Percentiles rank a stretch among this genome's conserved stretches.
These are phyloP conservation scores for Jasminum sambac DNA, from an alignment of 257 asterid genomes.

Conservation along the genomic window DNA sequence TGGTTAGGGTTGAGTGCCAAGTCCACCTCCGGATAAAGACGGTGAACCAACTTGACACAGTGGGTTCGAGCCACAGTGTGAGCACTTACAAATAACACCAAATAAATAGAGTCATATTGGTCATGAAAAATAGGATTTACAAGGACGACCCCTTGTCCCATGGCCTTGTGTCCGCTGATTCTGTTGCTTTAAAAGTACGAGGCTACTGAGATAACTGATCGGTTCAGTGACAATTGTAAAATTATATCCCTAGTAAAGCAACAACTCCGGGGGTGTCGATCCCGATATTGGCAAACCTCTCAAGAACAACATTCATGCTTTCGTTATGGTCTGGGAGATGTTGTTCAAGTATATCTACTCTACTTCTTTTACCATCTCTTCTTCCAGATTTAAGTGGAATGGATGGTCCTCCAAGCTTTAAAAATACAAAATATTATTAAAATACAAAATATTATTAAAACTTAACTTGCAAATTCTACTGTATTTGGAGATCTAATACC, in stretches of 20 bases:
- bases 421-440: no score
- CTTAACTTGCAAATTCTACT: no score
- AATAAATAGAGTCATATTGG: no score
- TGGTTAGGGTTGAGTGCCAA: conserved; percentile 76
- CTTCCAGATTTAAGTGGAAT: conserved; percentile 89
- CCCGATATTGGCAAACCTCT: conserved; percentile 70
- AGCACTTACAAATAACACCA: conserved; percentile 48
- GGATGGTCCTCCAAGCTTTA: conserved; percentile 86
- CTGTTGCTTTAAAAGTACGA: no score
- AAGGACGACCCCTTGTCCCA: no score
- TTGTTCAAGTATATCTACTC: conserved; percentile 76
- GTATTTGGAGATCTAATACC: no score
- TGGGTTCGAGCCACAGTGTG: conserved; percentile 98
- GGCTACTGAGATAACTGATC: no score
- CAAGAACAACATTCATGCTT: conserved; percentile 79
- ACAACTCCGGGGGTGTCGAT: conserved; percentile 81
- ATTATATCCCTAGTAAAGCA: conserved; percentile 92
- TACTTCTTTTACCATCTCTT: conserved; percentile 90
- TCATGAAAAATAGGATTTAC: no score
- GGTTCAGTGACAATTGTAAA: no score
- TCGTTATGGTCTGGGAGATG: conserved; percentile 95
- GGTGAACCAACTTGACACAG: conserved; percentile 93
- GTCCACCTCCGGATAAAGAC: conserved; percentile 91
- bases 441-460: no score
- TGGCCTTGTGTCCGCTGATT: no score